phyloP scores from a whole-genome alignment of 139 green algal species.

The Tetratostichococcus sp. region DNA sequence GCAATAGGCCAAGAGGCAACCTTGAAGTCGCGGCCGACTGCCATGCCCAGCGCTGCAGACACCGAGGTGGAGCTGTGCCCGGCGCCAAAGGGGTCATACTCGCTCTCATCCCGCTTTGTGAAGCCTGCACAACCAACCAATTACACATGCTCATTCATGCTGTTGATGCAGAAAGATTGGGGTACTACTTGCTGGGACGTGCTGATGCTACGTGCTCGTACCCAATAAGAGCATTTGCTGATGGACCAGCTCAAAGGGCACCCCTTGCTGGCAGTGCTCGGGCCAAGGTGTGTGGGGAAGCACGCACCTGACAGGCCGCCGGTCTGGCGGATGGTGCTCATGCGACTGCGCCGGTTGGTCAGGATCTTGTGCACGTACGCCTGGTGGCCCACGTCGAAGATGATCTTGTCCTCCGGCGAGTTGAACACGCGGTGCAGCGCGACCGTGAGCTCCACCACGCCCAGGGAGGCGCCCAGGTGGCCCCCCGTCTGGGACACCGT shows the following conservation, averaged over 20 bases:
- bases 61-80: conserved; percentile 95
- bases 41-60: conserved; percentile 95
- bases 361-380: conserved; percentile 99
- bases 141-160: not conserved
- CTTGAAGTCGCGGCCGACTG: conserved; percentile 91
- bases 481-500: conserved; percentile 71
- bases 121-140: conserved; percentile 65
- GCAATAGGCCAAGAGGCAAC: not conserved
- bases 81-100: conserved; percentile 96
- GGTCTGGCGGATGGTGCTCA: conserved; percentile 90
- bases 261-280: not conserved
- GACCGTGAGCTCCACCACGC: conserved; percentile 96
- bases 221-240: too few relatives aligned
- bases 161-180: too few relatives aligned
- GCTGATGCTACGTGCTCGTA: too few relatives aligned
- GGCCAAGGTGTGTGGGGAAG: too few relatives aligned
- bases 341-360: conserved; percentile 82
- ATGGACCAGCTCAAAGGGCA: not conserved
- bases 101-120: conserved; percentile 90
- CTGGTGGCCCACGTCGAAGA: conserved; percentile 54
- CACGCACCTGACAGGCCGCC: conserved; percentile 78
- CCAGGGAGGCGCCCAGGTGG: conserved; percentile 90
- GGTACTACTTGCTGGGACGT: too few relatives aligned
- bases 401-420: conserved; percentile 82
- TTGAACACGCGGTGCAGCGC: conserved; percentile 98